These are phyloP conservation scores for Tolypocladium endophyticum DNA, from an alignment of 2,329 filamentous ascomycete genomes.

Conservation along the genomic window DNA sequence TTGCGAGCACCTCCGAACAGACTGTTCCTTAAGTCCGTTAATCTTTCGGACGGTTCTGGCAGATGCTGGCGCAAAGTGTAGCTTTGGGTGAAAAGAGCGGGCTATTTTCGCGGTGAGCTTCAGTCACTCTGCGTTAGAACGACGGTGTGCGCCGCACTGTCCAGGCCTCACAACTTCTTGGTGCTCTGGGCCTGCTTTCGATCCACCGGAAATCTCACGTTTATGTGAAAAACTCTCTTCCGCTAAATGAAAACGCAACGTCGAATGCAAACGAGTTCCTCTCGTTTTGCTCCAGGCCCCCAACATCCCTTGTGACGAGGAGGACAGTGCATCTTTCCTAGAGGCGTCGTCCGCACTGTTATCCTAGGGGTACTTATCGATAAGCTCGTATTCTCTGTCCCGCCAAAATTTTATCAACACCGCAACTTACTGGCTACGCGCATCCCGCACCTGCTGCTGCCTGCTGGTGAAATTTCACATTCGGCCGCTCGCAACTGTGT, in stretches of 20 bases:
- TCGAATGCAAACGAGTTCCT: background rate
- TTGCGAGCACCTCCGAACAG: background rate
- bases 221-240: background rate
- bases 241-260: no score
- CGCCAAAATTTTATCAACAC: slow-evolving; percentile 14
- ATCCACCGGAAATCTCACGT: background rate
- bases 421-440: background rate
- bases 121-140: background rate
- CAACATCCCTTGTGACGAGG: background rate
- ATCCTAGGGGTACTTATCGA: slow-evolving; percentile 18
- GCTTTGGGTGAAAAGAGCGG: background rate
- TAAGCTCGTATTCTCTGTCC: slow-evolving; percentile 11
- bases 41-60: background rate
- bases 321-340: background rate
- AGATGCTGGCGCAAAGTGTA: background rate
- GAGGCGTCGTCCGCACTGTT: slow-evolving; percentile 1
- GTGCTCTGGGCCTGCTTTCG: background rate
- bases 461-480: background rate
- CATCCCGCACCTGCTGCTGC: background rate
- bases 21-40: background rate
- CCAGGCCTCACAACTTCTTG: background rate
- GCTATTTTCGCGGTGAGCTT: background rate
- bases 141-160: slow-evolving; percentile 3
- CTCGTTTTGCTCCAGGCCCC: background rate
- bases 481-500: background rate